Percentiles rank a stretch among this genome's conserved stretches.
Conservation (phyloP, 441 rosid genomes). For the Manihot esculenta region DNA sequence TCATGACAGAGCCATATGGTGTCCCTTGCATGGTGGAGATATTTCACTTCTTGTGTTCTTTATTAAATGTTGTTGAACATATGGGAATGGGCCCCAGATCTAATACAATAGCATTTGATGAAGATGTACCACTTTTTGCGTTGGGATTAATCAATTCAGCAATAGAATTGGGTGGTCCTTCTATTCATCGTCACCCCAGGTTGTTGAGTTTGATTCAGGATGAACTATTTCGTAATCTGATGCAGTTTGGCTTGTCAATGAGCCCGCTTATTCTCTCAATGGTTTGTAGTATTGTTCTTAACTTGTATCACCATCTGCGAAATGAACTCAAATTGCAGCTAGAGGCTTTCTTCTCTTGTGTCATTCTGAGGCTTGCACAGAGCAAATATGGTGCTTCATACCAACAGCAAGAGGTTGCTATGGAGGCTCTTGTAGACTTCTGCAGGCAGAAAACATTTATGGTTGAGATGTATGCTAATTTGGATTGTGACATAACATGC, state of each 20-base stretch:
- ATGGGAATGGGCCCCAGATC: slow-evolving; percentile 60
- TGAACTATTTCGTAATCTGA: slow-evolving; percentile 73
- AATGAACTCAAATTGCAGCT: slow-evolving; percentile 81
- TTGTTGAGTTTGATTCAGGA: slow-evolving; percentile 72
- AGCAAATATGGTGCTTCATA: slow-evolving; percentile 74
- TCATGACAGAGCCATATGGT: slow-evolving; percentile 81
- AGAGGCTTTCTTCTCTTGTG: slow-evolving; percentile 92
- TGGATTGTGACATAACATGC: slow-evolving; percentile 90
- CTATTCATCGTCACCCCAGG: slow-evolving; percentile 59
- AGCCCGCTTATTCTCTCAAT: slow-evolving; percentile 91
- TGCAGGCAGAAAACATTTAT: slow-evolving; percentile 82
- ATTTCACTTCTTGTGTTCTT: slow-evolving; percentile 79
- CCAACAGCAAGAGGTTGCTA: slow-evolving; percentile 92
- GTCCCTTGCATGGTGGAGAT: slow-evolving; percentile 94
- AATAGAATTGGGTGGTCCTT: slow-evolving; percentile 80
- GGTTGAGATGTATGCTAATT: slow-evolving; percentile 85
- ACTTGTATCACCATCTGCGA: slow-evolving; percentile 79
- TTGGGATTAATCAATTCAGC: slow-evolving; percentile 88
- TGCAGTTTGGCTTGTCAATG: slow-evolving; percentile 91
- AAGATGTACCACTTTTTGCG: slow-evolving; percentile 95
- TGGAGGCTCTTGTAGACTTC: slow-evolving; percentile 93
- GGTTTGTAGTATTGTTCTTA: slow-evolving; percentile 83
- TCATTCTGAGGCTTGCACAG: slow-evolving; percentile 82
- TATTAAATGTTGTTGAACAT: slow-evolving; percentile 67
- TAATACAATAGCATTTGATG: slow-evolving; percentile 80